Evolutionary conservation across 768 basidiomycete species (phyloP).

Genomic region (Scleroderma citrinum): DNA sequence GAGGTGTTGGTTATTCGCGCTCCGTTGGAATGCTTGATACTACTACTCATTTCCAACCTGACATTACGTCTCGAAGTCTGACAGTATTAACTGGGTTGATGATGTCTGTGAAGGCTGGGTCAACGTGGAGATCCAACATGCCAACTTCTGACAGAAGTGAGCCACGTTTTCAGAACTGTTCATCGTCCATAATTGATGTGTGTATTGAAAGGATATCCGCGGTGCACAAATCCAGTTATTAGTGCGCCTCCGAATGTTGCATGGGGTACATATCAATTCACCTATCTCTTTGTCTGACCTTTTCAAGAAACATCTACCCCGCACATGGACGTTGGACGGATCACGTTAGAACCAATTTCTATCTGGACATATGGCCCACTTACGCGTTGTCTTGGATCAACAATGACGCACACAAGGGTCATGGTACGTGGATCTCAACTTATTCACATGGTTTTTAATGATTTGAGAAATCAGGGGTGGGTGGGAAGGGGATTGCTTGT

Average conservation of each 20-base stretch:
- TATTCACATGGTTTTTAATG: not conserved
- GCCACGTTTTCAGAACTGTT: not conserved
- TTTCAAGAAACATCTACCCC: conserved; percentile 28
- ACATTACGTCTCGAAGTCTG: conserved; percentile 24
- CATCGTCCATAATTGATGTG: not conserved
- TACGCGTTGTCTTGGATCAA: conserved; percentile 28
- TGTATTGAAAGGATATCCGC: not conserved
- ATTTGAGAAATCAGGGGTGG: conserved; percentile 6
- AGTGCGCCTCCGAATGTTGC: conserved; percentile 28
- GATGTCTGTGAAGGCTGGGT: conserved; percentile 30
- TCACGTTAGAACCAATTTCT: conserved; percentile 16
- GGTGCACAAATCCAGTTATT: conserved; percentile 18
- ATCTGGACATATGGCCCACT: conserved; percentile 28
- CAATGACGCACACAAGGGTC: conserved; percentile 23
- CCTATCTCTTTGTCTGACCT: conserved; percentile 29
- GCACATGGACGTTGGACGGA: conserved; percentile 11
- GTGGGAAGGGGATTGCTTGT: conserved; percentile 12
- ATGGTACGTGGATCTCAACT: conserved; percentile 17
- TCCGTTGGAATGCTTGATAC: conserved; percentile 8
- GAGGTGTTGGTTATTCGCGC: conserved; percentile 20
- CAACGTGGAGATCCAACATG: not conserved
- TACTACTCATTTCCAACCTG: conserved; percentile 15
- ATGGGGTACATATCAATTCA: conserved; percentile 20
- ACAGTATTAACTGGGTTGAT: conserved; percentile 32
- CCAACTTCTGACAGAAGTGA: conserved; percentile 6